A percentile compares a stretch with the other conserved stretches of the same genome.
Conservation (phyloP, 768 basidiomycete genomes). For the Tephrocybe sp. region DNA sequence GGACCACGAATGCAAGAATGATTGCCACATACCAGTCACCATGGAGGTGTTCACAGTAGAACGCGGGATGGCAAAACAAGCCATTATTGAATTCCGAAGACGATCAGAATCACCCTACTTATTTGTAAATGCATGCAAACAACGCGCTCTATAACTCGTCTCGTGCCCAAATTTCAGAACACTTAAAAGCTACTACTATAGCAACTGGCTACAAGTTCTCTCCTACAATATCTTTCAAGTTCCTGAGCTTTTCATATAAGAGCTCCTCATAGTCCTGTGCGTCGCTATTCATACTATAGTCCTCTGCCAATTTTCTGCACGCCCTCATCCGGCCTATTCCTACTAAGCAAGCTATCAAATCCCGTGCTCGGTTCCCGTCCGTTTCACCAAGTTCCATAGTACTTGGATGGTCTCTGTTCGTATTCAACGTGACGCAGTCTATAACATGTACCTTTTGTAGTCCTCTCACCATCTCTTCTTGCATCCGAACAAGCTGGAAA, state of each 20-base stretch:
- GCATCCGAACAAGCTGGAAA: conserved; percentile 19
- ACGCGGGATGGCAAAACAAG: too few relatives aligned
- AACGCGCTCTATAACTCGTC: too few relatives aligned
- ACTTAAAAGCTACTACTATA: too few relatives aligned
- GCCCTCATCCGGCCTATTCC: conserved; percentile 17
- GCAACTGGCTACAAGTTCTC: too few relatives aligned
- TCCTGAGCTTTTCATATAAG: conserved; percentile 7
- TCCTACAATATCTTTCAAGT: neutral
- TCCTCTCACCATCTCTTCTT: conserved; percentile 11
- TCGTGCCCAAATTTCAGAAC: too few relatives aligned
- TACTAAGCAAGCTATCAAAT: conserved; percentile 16
- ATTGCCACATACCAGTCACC: too few relatives aligned
- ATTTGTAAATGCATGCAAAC: neutral
- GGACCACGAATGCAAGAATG: too few relatives aligned
- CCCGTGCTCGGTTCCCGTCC: conserved; percentile 15
- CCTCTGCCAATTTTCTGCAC: conserved; percentile 16
- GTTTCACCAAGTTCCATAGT: conserved; percentile 21
- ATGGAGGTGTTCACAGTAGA: too few relatives aligned
- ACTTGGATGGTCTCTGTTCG: conserved; percentile 21
- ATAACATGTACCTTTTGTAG: conserved; percentile 12
- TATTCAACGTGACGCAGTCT: conserved; percentile 19
- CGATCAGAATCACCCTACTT: too few relatives aligned
- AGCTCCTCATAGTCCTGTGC: conserved; percentile 12
- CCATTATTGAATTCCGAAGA: too few relatives aligned
- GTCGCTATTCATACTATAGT: conserved; percentile 14